Evolutionary conservation across 345 rosid genomes (phyloP).

Genomic region (Syzygium grande): DNA sequence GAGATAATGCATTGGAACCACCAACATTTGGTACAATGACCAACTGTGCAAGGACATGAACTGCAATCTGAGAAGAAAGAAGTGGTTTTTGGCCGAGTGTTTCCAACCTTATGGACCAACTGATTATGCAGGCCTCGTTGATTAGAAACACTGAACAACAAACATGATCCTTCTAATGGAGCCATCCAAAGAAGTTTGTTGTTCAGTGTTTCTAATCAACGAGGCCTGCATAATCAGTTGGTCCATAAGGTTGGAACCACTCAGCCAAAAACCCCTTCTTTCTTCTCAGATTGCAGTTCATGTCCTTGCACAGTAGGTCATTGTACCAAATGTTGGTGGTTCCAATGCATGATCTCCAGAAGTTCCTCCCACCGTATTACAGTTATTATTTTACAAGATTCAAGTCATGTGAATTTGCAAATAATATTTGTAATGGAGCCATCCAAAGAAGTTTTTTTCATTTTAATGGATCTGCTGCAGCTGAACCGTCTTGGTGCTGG

Average conservation of each 20-base stretch:
- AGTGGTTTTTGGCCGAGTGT: slow-evolving; percentile 15
- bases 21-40: slow-evolving; percentile 19
- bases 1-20: slow-evolving; percentile 11
- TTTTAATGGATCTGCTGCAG: too few relatives aligned
- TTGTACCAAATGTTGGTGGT: slow-evolving; percentile 15
- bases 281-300: slow-evolving; percentile 15
- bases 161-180: neutral
- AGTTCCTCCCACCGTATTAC: neutral
- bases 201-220: neutral
- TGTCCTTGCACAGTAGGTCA: slow-evolving; percentile 21
- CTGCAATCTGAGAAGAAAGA: slow-evolving; percentile 16
- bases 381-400: neutral
- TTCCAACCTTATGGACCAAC: slow-evolving; percentile 22
- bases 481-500: too few relatives aligned
- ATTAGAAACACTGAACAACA: neutral
- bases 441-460: too few relatives aligned
- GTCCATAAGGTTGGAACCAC: slow-evolving; percentile 21
- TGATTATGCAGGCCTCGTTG: slow-evolving; percentile 6
- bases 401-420: neutral
- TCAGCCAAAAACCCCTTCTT: slow-evolving; percentile 23
- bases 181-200: neutral
- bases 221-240: slow-evolving; percentile 11
- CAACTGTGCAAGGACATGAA: slow-evolving; percentile 26
- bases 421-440: too few relatives aligned
- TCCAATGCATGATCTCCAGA: slow-evolving; percentile 12